Conservation (phyloP, 495 filamentous ascomycete genomes). For the Letharia lupina region DNA sequence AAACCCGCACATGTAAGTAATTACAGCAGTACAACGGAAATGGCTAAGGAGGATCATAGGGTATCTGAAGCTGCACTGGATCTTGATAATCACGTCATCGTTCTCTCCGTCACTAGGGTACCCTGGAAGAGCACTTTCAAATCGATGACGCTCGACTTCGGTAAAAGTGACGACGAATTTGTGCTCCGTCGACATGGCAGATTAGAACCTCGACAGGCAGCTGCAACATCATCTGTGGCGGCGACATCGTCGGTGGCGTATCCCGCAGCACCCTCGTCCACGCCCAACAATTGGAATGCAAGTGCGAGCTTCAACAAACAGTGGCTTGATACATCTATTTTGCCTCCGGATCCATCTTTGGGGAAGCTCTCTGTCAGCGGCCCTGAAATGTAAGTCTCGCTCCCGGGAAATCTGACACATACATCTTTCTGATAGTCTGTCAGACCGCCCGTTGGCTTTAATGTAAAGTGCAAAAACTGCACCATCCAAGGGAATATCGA, state of each 20-base stretch:
- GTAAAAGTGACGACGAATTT: conserved; percentile 14
- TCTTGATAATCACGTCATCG: conserved; percentile 4
- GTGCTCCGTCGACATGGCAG: conserved; percentile 7
- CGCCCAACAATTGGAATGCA: conserved; percentile 16
- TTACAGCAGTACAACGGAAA: neutral
- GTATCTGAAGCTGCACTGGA: conserved; percentile 10
- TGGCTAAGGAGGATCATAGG: conserved; percentile 10
- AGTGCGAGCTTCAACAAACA: conserved; percentile 12
- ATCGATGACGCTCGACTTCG: conserved; percentile 24
- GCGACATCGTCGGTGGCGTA: conserved; percentile 9
- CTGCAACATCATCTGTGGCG: conserved; percentile 2
- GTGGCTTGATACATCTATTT: conserved; percentile 17
- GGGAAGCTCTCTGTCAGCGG: conserved; percentile 6
- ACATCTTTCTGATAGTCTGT: neutral
- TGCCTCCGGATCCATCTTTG: conserved; percentile 19
- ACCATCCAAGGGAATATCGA: conserved; percentile 27
- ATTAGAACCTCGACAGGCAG: conserved; percentile 16
- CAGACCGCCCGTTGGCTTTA: conserved; percentile 18
- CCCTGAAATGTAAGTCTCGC: conserved; percentile 13
- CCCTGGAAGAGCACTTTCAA: conserved; percentile 21
- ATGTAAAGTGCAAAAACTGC: conserved; percentile 30
- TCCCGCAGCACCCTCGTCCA: conserved; percentile 13
- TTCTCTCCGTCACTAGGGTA: conserved; percentile 16
- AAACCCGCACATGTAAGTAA: conserved; percentile 26
- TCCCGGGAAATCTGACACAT: neutral